Evolutionary conservation across 1,139 yeast species (phyloP), one percentile per base, ranked within the genome.

Genomic region (Saccharomyces hybrid): DNA sequence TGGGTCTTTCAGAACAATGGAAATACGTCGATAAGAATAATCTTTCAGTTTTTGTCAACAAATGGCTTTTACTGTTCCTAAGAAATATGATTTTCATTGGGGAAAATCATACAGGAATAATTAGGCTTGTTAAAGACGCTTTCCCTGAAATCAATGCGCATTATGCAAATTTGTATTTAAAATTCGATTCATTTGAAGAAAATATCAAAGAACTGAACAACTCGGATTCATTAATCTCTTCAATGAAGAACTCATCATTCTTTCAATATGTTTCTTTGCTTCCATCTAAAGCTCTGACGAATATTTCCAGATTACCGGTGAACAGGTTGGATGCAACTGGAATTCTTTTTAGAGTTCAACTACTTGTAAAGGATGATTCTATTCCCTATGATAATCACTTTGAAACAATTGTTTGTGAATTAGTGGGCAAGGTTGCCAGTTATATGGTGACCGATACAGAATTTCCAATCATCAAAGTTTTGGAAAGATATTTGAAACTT

Each of bases 1-100:
- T 86, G 47, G 82, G 86, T 0, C 64, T 89, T 4, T 69, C 82
- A 51, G 97, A 91, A 60, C 98, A 91, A 67, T 80, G 85, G 70
- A 75, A 78, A 54, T 87, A 77, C 65, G 78, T 81, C 13, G 73
- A 73, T 3, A 66, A 73, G 26, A 60, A 63, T 1, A 55, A 63
- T 0, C 62, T 64, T 2, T 59, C 63, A 5, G 63, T 63, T 3
- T 13, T 61, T 6, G 64, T 71, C n/a, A 61, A 72, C 3, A 63
- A 67, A 41, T 88, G 95, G 95, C 57, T 88, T 2, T 65, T 73
- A 20, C 57, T 74, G 1, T 75, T 82, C 46, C 58, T 76, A 25
- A 73, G 76, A 58, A 75, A 75, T 52, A 68, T 81, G 59, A 63
- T 71, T 2, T 66, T 83, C 2, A 62, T 79, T 14, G 91, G 93